These are phyloP conservation scores for Pyrenochaeta sp. DNA, from an alignment of 2,329 filamentous ascomycete species.

Conservation along the genomic window DNA sequence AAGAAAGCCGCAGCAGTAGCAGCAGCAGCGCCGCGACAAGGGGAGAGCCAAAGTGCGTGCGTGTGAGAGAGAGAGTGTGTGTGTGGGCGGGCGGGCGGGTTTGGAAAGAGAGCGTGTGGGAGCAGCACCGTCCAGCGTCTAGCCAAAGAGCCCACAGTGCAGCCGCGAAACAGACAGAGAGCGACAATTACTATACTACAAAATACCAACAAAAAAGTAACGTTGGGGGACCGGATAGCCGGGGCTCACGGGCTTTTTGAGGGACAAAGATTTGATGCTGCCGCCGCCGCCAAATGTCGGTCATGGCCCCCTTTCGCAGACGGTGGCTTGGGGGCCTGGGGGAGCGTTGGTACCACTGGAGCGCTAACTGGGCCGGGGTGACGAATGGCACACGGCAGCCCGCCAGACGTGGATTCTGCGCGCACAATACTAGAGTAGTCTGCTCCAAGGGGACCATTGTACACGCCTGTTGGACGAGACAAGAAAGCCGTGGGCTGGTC, in stretches of 20 bases:
- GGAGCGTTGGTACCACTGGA: constrained; percentile 20
- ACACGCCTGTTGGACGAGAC: too few species aligned
- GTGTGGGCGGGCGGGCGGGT: not conserved
- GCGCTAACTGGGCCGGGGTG: constrained; percentile 29
- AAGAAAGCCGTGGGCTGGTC: too few species aligned
- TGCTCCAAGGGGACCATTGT: not conserved
- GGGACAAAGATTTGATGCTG: too few species aligned
- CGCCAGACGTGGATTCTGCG: not conserved
- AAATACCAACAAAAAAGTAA: too few species aligned
- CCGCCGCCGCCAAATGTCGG: constrained; percentile 31
- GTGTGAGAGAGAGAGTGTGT: too few species aligned
- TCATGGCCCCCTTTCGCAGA: constrained; percentile 39
- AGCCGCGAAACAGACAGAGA: constrained; percentile 14
- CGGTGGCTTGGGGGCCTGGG: constrained; percentile 28
- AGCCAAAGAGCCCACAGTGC: constrained; percentile 30
- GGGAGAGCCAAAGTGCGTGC: too few species aligned
- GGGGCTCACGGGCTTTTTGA: constrained; percentile 24
- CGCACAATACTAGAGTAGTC: constrained; percentile 5
- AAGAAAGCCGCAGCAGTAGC: constrained; percentile 23
- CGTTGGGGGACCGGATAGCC: constrained; percentile 1
- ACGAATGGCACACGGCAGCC: constrained; percentile 13
- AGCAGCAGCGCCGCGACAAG: too few species aligned
- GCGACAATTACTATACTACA: too few species aligned
- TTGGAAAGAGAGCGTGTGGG: constrained; percentile 20
- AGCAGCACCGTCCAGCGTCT: constrained; percentile 29